Evolutionary conservation across 441 rosid species (phyloP).

Genomic region (Gossypium laxum): DNA sequence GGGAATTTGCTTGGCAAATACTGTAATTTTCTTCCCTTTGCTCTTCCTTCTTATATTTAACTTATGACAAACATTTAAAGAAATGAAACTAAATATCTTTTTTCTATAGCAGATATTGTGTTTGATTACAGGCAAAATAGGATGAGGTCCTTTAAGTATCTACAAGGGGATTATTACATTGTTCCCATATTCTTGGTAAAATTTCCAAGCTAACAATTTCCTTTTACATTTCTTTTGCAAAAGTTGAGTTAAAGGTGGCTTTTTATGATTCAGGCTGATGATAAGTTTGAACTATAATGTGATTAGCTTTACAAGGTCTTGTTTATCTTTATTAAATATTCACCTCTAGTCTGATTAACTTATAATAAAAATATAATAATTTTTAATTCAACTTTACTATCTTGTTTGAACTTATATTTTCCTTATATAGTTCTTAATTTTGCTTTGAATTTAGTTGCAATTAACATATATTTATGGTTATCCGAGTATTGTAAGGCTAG

Average conservation of each 20-base stretch:
- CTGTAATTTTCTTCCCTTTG: constrained; percentile 29
- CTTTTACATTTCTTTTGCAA: background rate
- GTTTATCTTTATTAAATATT: background rate
- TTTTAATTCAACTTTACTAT: background rate
- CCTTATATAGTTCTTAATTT: background rate
- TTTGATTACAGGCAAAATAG: constrained; percentile 87
- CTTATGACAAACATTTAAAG: background rate
- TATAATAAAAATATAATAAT: background rate
- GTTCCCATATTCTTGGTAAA: constrained; percentile 73
- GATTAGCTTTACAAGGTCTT: background rate
- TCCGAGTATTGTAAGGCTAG: no score
- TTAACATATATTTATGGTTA: background rate
- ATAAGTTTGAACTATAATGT: background rate
- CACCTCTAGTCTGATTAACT: background rate
- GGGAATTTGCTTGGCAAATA: constrained; percentile 80
- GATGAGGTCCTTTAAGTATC: constrained; percentile 78
- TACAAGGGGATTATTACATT: constrained; percentile 83
- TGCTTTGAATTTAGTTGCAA: background rate
- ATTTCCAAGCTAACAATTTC: background rate
- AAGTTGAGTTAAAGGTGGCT: background rate
- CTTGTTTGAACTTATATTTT: background rate
- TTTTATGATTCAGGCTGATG: background rate
- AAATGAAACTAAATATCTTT: background rate
- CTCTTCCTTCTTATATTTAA: constrained; percentile 7
- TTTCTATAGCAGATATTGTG: constrained; percentile 72